Conservation (phyloP, 1,139 yeast species). For the Candida sp. region DNA sequence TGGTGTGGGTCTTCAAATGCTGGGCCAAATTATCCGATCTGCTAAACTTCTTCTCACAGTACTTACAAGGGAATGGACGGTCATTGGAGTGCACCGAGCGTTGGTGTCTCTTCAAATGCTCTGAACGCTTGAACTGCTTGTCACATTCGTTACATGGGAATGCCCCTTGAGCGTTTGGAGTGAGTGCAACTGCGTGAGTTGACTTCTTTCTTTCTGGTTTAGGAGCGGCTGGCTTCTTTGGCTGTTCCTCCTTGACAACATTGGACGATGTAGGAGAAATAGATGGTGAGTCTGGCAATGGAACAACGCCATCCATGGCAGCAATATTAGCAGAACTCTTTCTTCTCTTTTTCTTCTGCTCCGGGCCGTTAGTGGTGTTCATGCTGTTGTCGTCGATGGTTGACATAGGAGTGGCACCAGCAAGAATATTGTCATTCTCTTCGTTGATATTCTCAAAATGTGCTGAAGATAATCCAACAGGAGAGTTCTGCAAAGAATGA, state of each 20-base stretch:
- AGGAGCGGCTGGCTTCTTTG: not conserved
- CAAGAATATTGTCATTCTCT: constrained; percentile 1
- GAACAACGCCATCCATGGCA: not conserved
- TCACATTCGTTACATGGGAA: constrained; percentile 52
- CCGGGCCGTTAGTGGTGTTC: not conserved
- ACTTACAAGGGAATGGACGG: constrained; percentile 52
- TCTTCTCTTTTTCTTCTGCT: constrained; percentile 14
- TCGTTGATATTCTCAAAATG: constrained; percentile 12
- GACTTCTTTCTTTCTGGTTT: constrained; percentile 8
- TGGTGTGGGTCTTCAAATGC: constrained; percentile 53
- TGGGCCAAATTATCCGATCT: constrained; percentile 54
- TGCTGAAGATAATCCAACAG: constrained; percentile 7
- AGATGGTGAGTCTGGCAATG: constrained; percentile 9
- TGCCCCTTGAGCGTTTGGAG: constrained; percentile 17
- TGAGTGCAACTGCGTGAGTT: constrained; percentile 13
- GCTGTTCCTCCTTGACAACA: not conserved
- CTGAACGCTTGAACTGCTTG: constrained; percentile 52
- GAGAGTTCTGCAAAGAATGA: constrained; percentile 11
- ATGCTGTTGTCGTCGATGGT: not conserved
- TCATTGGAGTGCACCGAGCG: constrained; percentile 53
- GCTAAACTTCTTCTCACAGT: constrained; percentile 53
- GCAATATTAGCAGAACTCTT: constrained; percentile 11
- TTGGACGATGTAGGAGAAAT: constrained; percentile 10
- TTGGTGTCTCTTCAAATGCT: constrained; percentile 52
- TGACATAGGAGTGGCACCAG: not conserved